Evolutionary conservation across 2,329 filamentous ascomycete species (phyloP).

Genomic region (Erysiphe neolycopersici): DNA sequence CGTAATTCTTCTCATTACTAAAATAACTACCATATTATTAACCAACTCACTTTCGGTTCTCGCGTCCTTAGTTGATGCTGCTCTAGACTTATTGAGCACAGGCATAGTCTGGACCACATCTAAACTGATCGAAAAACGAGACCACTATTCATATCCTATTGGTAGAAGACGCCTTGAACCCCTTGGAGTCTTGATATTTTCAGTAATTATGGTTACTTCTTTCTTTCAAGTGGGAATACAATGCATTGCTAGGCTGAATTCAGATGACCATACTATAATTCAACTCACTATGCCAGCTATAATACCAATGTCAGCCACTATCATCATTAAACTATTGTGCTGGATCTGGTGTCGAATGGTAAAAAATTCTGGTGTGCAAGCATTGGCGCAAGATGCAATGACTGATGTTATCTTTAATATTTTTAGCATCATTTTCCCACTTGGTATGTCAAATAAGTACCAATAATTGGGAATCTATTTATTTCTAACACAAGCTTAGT

Average conservation of each 20-base stretch:
- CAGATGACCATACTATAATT: constrained; percentile 20
- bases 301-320: constrained; percentile 27
- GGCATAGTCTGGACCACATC: constrained; percentile 34
- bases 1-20: constrained; percentile 26
- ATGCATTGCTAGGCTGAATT: constrained; percentile 28
- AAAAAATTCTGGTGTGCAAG: constrained; percentile 36
- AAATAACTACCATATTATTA: constrained; percentile 25
- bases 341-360: constrained; percentile 30
- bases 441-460: constrained; percentile 12
- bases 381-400: constrained; percentile 35
- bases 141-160: constrained; percentile 23
- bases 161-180: constrained; percentile 29
- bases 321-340: constrained; percentile 31
- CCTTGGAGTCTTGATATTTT: constrained; percentile 34
- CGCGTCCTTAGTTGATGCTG: constrained; percentile 33
- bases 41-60: constrained; percentile 32
- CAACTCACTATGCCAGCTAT: constrained; percentile 26
- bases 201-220: constrained; percentile 34
- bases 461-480: no score
- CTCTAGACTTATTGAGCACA: constrained; percentile 31
- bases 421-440: constrained; percentile 31
- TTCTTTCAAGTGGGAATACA: constrained; percentile 34
- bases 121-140: constrained; percentile 23
- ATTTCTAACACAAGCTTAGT: constrained; percentile 14
- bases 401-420: constrained; percentile 39